Percentiles rank a stretch among this genome's conserved stretches.
phyloP scores from a whole-genome alignment of 129 eudicot genomes.

The Saposhnikovia divaricata region DNA sequence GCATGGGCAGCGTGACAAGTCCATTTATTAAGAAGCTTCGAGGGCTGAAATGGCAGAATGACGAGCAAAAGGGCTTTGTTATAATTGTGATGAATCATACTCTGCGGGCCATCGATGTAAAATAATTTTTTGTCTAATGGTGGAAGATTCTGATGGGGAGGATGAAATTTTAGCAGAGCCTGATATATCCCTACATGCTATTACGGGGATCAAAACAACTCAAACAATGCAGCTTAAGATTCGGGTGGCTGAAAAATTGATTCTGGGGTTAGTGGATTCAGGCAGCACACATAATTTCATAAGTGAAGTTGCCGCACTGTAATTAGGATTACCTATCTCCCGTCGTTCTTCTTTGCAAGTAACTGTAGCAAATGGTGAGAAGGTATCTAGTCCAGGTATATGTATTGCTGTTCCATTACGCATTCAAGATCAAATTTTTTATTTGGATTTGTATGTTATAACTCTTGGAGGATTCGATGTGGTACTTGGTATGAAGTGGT shows the following conservation, averaged over 20 bases:
- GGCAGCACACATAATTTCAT: neutral
- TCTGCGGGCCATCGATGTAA: neutral
- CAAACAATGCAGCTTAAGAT: neutral
- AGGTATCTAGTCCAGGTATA: neutral
- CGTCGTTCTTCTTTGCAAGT: neutral
- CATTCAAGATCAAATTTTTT: too few relatives aligned
- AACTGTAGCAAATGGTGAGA: neutral
- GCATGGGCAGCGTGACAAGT: neutral
- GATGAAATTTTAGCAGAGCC: neutral
- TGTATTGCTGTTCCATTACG: too few relatives aligned
- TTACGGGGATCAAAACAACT: neutral
- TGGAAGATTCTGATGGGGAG: neutral
- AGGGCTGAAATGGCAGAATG: neutral
- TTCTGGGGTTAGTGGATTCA: neutral
- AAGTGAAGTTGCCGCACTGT: neutral
- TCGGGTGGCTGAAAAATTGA: neutral
- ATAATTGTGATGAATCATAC: neutral
- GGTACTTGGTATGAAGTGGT: slow-evolving; percentile 1
- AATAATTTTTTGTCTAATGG: neutral
- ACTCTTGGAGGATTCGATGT: neutral
- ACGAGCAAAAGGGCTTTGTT: neutral
- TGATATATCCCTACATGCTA: neutral
- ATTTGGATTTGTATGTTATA: neutral
- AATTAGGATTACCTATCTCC: neutral
- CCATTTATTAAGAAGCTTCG: neutral